Evolutionary conservation across 2,329 filamentous ascomycete genomes (phyloP), one percentile per base, ranked within the genome.

Genomic region (Myrmaecium sp.): DNA sequence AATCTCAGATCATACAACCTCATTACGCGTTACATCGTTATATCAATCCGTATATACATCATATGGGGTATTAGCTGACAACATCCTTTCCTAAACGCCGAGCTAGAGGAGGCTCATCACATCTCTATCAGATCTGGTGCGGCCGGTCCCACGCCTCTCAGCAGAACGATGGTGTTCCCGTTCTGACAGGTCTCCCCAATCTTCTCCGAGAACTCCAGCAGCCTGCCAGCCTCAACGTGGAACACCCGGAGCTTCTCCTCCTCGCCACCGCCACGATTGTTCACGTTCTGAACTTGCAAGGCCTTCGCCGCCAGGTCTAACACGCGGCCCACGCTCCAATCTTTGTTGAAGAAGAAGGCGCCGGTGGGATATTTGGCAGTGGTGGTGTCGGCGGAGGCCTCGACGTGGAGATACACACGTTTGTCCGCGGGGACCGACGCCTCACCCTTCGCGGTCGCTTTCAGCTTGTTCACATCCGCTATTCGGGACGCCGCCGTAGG

Each of bases 371-470:
- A 72, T 50, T 92, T 92, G 5, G 78, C 71, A 27, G 72, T 78
- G 2, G 83, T 75, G 1, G 82, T 91, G 41, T 81, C 79, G 6
- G 80, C 79, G 42, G 84, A 82, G 0, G 86, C 89, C 47, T 95
- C 86, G 11, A 94, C 80, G 45, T 79, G 74, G 1, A 98, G 46
- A 46, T 95, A 95, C 2, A 98, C 56, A n/a, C 89, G 62, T 57
- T 91, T 92, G 36, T 93, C 82, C 0, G 61, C 51, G 0, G 82
- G 62, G 0, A 94, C 53, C 41, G 82, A 86, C 6, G 72, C 71
- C 36, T 95, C 86, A 1, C 91, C 91, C 55, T 93, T 94, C 3
- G 89, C 86, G 1, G 67, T 72, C 47, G 76, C 77, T 57, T 93
- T 94, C 21, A 98, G 59, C 6, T 66, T 69, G 35, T 82, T 82